These are phyloP conservation scores for Leishmania mexicana DNA, from an alignment of 208 protist genomes.

Conservation along the genomic window DNA sequence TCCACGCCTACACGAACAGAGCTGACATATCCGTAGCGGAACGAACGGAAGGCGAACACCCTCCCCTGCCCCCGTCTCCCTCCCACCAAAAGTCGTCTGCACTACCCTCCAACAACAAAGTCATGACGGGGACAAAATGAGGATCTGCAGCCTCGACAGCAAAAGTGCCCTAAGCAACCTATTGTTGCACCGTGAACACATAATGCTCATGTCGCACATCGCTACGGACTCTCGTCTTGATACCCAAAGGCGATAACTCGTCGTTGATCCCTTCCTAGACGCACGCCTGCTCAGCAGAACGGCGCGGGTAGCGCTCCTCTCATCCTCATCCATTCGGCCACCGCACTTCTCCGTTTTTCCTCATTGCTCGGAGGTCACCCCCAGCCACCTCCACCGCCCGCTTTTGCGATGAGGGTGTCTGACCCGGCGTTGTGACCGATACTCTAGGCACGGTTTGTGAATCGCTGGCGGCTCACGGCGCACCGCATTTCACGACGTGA, in stretches of 20 bases:
- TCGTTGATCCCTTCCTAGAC: background rate
- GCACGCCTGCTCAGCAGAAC: background rate
- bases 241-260: background rate
- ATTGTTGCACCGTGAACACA: too few species aligned
- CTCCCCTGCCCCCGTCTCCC: too few species aligned
- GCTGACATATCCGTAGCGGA: too few species aligned
- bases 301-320: background rate
- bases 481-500: too few species aligned
- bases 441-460: background rate
- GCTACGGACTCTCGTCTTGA: too few species aligned
- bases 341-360: background rate
- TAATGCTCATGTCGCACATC: background rate
- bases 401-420: background rate
- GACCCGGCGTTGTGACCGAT: background rate
- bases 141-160: background rate
- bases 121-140: background rate
- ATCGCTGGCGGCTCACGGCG: background rate
- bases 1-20: too few species aligned
- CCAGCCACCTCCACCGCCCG: background rate
- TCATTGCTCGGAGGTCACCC: background rate
- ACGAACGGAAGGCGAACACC: too few species aligned
- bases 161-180: too few species aligned
- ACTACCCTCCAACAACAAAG: background rate
- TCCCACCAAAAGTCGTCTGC: too few species aligned
- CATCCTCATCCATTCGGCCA: background rate